Base-by-base conservation (phyloP, 257 asterid species). In the Solanum arcanum region DNA sequence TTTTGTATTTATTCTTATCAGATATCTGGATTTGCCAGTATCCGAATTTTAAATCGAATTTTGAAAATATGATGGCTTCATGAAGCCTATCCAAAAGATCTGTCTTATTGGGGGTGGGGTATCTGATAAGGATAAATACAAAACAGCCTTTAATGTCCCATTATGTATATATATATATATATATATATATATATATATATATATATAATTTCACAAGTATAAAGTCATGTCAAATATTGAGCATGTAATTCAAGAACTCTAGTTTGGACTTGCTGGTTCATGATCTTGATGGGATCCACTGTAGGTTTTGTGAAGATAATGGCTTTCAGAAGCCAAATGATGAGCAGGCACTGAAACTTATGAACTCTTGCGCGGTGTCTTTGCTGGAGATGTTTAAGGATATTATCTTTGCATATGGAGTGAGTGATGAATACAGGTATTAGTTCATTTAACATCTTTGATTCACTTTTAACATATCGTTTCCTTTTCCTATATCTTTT, bases 281-380 rank as follows among this genome's bases (percentile, higher is more conserved):
- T 25, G 64, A 76, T 76, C 59, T 76, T 42, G 35, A 76, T 9
- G 35, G 52, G 60, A 78, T 78, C 35, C 39, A 77, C 13, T 44
- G 64, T 87, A 94, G 98, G 84, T 96, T 96, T 94, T 91, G 95
- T 74, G 95, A 95, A 33, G 91, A 87, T 90, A 97, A 94, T 89
- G 94, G 93, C 70, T 95, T 95, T 90, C 95, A 95, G 93, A 95
- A 95, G 93, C 98, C 98, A 87, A 96, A 96, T 60, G 98, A 96
- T 92, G 93, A 91, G 89, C 91, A 86, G 84, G 98, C 99, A 59
- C 92, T 96, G 89, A 86, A 92, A 90, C 94, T 96, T 82, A 96
- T 96, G 99, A 96, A 96, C 90, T 90, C 96, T 86, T 93, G 97
- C 91, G 99, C 98, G 0, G 90, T 91, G 49, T 90, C 92, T 82